Evolutionary conservation across 2,329 filamentous ascomycete genomes (phyloP).

Genomic region (Fusarium pininemorale): DNA sequence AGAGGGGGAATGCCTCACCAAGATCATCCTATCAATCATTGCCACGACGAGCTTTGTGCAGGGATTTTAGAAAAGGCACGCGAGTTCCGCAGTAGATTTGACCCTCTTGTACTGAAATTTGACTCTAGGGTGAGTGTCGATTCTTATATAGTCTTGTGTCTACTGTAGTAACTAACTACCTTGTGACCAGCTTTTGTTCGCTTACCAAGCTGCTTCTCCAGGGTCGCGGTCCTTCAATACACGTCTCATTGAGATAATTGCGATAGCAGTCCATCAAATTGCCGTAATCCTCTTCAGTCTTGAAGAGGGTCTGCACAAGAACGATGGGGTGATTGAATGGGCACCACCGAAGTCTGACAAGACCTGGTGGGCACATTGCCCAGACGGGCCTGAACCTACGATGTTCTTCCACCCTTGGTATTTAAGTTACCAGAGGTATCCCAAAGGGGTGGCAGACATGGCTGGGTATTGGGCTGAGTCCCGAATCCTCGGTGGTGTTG

Average conservation of each 20-base stretch:
- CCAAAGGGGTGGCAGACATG: not conserved
- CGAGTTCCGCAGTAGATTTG: too few species aligned
- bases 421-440: not conserved
- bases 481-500: not conserved
- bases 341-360: constrained; percentile 26
- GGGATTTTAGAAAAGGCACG: constrained; percentile 23
- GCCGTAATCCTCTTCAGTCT: constrained; percentile 38
- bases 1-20: not conserved
- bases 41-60: constrained; percentile 31
- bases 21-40: constrained; percentile 27
- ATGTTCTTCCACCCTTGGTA: constrained; percentile 40
- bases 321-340: constrained; percentile 37
- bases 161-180: not conserved
- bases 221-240: constrained; percentile 41
- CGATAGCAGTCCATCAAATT: constrained; percentile 43
- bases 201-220: constrained; percentile 34
- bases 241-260: constrained; percentile 46
- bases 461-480: constrained; percentile 6
- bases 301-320: constrained; percentile 33
- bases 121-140: constrained; percentile 14
- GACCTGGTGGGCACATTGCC: not conserved
- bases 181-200: constrained; percentile 32
- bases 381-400: constrained; percentile 31
- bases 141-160: not conserved
- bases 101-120: too few species aligned